Base-by-base conservation (phyloP, 1,284 basidiomycete genomes). In the Exobasidium cylindrosporum region DNA sequence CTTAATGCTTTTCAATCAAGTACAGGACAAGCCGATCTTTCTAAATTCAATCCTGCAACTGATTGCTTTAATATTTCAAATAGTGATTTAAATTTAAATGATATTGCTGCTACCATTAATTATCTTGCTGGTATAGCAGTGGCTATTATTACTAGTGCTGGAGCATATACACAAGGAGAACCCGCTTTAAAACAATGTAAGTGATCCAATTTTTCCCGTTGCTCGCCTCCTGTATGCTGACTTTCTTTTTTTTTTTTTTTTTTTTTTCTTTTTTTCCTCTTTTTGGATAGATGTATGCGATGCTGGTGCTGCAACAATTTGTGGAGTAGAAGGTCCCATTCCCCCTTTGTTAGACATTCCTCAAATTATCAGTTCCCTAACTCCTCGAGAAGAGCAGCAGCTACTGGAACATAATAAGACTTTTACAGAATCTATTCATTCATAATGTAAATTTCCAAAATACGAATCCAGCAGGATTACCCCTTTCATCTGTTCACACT, bases 31-130 rank as follows among this genome's bases (percentile, higher is more conserved):
- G 30, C 57, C 1, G 54, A 59, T 5, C 23, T 59, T 11, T 2
- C 26, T 21, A 59, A 29, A 35, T 59, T 59, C 35, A 28, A 55
- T 10, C 53, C 53, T 28, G n/a, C 2, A 45, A 10, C 24, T n/a
- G 28, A 47, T 45, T 46, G 55, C 55, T 57, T 49, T 4, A 57
- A 57, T 4, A 21, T 57, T 35, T n/a, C 26, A 35, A 57, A 57
- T 30, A 23, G 35, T 14, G 32, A 10, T n/a, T 10, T 57, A 24
- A 24, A 57, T 35, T 17, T 46, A 17, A 47, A 57, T 35, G 55
- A 57, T 35, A 45, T 57, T 13, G 5, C 32, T 5, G 28, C 55
- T 6, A 21, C 14, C n/a, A n/a, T 57, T 23, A 17, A 24, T 5
- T 57, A 46, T 35, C 14, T 35, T 26, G 43, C 55, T 45, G 46